phyloP scores from a whole-genome alignment of 2,329 filamentous ascomycete genomes.

The Fusarium phyllophilum region DNA sequence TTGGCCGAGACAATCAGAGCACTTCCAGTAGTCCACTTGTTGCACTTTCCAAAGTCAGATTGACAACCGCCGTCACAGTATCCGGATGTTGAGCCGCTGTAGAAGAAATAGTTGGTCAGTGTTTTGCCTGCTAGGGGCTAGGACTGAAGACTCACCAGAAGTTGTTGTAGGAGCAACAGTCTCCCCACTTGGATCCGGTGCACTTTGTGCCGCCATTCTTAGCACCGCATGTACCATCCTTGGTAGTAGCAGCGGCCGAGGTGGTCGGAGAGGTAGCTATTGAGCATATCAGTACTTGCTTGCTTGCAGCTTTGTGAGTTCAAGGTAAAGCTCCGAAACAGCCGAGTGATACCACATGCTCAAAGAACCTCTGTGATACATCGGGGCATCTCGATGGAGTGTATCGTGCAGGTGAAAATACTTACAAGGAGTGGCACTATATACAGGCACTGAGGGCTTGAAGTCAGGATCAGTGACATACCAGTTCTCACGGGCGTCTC shows the following conservation, averaged over 20 bases:
- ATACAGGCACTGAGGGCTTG: constrained; percentile 32
- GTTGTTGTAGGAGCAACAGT: constrained; percentile 52
- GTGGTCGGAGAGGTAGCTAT: not conserved
- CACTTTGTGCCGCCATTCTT: constrained; percentile 44
- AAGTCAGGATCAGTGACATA: constrained; percentile 51
- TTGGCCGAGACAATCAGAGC: constrained; percentile 30
- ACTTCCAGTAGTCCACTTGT: constrained; percentile 21
- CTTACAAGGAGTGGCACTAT: not conserved
- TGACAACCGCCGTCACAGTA: constrained; percentile 49
- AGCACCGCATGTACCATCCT: constrained; percentile 50
- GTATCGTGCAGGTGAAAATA: not conserved
- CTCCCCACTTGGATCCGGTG: constrained; percentile 46
- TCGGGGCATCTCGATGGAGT: not conserved
- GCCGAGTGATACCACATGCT: not conserved
- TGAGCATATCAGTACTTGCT: not conserved
- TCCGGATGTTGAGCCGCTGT: constrained; percentile 12
- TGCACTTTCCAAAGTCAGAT: constrained; percentile 46
- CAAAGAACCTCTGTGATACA: not conserved
- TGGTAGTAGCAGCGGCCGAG: constrained; percentile 7
- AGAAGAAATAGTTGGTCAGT: not conserved
- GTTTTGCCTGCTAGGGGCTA: too few relatives aligned
- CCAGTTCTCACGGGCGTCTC: constrained; percentile 60
- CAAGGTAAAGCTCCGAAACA: not conserved
- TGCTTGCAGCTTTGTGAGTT: not conserved
- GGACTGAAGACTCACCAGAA: constrained; percentile 45